Evolutionary conservation across 2,329 filamentous ascomycete species (phyloP), one percentile per base, ranked within the genome.

Genomic region (Botrytis paeoniae): DNA sequence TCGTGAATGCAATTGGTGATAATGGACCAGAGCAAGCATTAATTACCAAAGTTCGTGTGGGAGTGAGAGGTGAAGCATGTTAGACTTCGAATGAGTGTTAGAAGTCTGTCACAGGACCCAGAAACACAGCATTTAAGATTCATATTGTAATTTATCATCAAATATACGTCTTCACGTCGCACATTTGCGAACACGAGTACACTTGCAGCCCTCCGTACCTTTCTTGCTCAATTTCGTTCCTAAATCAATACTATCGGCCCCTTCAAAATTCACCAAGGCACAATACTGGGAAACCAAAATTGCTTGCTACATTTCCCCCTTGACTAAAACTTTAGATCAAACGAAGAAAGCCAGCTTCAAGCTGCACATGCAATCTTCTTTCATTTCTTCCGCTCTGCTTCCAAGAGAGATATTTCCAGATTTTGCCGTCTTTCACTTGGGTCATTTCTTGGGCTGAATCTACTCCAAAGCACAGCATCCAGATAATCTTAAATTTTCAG

Each of bases 41-140:
- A 29, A 60, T 69, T 69, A 41, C 22, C 18, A 48, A 48, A 37
- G 39, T 72, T 29, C 7, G 64, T 32, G 39, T 68, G 60, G 62
- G 51, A 20, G 62, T 68, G 29, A 41, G 29, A 45, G 62, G 70
- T 59, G 70, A 72, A 25, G 51, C 37, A 59, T 60, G 14, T 29
- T 12, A 45, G 39, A 43, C 45, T 60, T 48, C 9, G 29, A 18
- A 57, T 37, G 22, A 68, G 51, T 68, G 25, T 18, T 41, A 12
- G 37, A 51, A n/a, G 48, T 68, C n/a, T 14, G 7, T 39, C 29
- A 32, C 22, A 45, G 4, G 6, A 32, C 37, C 16, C 22, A 39
- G 25, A 57, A 4, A 57, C 8, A 22, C 48, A 29, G 0, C 35
- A 57, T 37, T 4, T 22, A 25, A 57, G 39, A 39, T 14, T 29